Percentiles rank a stretch among this genome's conserved stretches.
phyloP scores from a whole-genome alignment of 371 early-diverging fungal genomes.

The Funneliformis caledonium region DNA sequence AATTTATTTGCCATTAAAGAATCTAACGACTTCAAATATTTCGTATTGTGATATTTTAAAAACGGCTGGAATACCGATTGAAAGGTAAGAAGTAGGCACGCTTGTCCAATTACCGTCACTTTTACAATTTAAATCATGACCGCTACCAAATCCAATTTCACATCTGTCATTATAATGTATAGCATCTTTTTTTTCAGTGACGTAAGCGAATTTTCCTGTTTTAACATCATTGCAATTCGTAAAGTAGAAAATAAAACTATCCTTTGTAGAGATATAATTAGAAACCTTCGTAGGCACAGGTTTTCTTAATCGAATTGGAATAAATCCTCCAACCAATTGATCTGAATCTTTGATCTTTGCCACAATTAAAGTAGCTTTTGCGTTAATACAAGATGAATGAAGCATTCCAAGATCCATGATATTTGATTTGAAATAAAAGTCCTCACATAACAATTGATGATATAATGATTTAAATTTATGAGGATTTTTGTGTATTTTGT shows the following conservation, averaged over 20 bases:
- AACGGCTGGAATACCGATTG: not conserved
- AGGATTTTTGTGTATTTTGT: not conserved
- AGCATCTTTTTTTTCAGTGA: not conserved
- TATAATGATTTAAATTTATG: constrained; percentile 1
- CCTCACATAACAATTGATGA: not conserved
- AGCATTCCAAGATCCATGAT: not conserved
- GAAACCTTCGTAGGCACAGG: too few species aligned
- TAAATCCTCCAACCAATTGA: constrained; percentile 3
- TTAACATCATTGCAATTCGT: not conserved
- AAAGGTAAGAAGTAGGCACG: not conserved
- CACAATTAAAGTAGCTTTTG: not conserved
- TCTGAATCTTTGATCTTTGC: not conserved
- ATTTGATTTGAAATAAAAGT: not conserved
- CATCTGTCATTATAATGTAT: not conserved
- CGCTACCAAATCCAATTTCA: not conserved
- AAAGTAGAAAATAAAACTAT: not conserved
- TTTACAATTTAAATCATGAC: not conserved
- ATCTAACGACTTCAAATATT: not conserved
- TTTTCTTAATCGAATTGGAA: not conserved
- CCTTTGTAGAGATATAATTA: not conserved
- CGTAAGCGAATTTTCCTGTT: not conserved
- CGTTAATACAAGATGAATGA: not conserved
- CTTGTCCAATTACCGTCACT: not conserved
- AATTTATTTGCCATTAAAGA: too few species aligned
- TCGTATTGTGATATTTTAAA: not conserved